Percentiles rank a stretch among this genome's conserved stretches.
phyloP scores from a whole-genome alignment of 148 eudicot genomes.

The Talinum fruticosum region DNA sequence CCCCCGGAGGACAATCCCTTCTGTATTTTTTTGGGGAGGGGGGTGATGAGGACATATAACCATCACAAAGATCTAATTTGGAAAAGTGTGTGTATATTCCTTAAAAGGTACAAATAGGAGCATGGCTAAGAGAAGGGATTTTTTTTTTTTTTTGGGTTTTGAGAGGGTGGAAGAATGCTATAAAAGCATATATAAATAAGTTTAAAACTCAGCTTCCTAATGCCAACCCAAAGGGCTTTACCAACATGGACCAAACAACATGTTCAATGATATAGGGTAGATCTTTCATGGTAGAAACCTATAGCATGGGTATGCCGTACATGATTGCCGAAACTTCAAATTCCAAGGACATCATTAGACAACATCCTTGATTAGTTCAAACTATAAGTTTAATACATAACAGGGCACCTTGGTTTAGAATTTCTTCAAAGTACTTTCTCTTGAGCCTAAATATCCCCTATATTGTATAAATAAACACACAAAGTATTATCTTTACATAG shows the following conservation, averaged over 20 bases:
- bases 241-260: background rate
- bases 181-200: background rate
- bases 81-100: background rate
- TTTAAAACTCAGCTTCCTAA: background rate
- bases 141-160: background rate
- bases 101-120: background rate
- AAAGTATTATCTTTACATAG: background rate
- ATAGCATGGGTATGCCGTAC: background rate
- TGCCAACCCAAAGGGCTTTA: background rate
- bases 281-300: background rate
- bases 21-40: background rate
- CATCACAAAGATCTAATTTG: conserved; percentile 9
- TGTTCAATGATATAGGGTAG: background rate
- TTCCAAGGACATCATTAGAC: background rate
- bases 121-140: background rate
- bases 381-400: background rate
- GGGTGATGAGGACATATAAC: conserved; percentile 22
- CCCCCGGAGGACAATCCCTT: background rate
- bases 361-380: background rate
- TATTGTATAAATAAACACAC: background rate
- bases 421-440: background rate
- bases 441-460: background rate
- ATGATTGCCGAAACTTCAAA: background rate
- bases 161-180: background rate
- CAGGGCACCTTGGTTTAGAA: conserved; percentile 4